Base-by-base conservation (phyloP, 163 green algal genomes). In the Volvox carteri region DNA sequence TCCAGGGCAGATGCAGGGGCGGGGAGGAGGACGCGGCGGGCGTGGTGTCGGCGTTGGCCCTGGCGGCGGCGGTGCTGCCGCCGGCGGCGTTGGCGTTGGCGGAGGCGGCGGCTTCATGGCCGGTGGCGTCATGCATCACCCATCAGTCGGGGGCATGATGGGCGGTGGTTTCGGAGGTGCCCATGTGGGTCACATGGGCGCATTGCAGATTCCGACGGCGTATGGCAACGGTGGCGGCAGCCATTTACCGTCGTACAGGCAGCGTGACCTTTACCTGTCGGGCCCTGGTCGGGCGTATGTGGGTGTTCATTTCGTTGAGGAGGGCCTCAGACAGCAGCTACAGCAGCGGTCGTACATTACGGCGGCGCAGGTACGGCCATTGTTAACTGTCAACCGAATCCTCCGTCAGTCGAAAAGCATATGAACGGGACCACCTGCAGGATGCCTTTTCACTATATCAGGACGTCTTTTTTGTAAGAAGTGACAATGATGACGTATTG, bases 291-390 rank as follows among this genome's bases (percentile, higher is more conserved):
- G 88, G 23, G 80, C 74, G 60, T 85, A 91, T 60, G 54, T 95
- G 62, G 87, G 85, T 0, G 70, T 81, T 11, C 88, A 92, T 33
- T 97, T 96, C 58, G 76, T 94, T 72, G 77, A 89, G 7, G 95
- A 98, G 44, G 80, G 85, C 14, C 81, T 98, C 79, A 77, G 92
- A n/a, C 74, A 94, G 65, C 94, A 97, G 87, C 90, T 97, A 90
- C 93, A 96, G 90, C 94, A 97, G 85, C 89, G 92, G 39, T 87
- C 78, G 81, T 96, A 95, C 92, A 88, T 97, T 16, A 85, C 77
- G 7, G 88, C 94, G 67, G 83, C 89, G 33, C 90, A 95, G 93
- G 90, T 95, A 37, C 21, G 65, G 30, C n/a, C n/a, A n/a, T n/a
- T n/a, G n/a, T n/a, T n/a, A n/a, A n/a, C n/a, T n/a, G n/a, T n/a